phyloP scores from a whole-genome alignment of 352 stramenopile species.

The Halophytophthora batemanensis region DNA sequence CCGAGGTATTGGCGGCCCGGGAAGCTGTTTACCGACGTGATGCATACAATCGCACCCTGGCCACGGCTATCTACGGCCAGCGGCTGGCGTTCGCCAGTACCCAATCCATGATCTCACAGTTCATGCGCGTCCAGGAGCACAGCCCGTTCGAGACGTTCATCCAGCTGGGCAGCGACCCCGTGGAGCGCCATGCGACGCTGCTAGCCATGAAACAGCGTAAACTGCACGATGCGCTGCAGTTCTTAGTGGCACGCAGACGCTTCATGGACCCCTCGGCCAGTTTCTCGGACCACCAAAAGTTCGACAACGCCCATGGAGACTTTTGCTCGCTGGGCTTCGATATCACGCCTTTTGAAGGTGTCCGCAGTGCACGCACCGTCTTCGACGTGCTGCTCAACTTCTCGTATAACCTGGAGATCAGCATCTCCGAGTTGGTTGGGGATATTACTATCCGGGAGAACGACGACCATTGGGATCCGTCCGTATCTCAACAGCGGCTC shows the following conservation, averaged over 20 bases:
- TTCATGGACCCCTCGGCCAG: constrained; percentile 31
- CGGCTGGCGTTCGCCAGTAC: constrained; percentile 35
- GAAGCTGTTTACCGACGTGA: constrained; percentile 17
- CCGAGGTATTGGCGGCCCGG: constrained; percentile 20
- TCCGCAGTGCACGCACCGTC: constrained; percentile 26
- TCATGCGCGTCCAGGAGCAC: constrained; percentile 35
- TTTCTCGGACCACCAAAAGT: constrained; percentile 43
- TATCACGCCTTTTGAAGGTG: constrained; percentile 40
- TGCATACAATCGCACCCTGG: constrained; percentile 26
- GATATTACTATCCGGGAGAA: constrained; percentile 52
- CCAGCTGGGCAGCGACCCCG: constrained; percentile 26
- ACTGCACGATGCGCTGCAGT: constrained; percentile 30
- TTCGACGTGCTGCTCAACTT: constrained; percentile 50
- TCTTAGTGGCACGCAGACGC: constrained; percentile 27
- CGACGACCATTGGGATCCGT: constrained; percentile 39
- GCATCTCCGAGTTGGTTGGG: constrained; percentile 38
- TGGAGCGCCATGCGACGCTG: constrained; percentile 29
- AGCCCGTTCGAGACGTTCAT: constrained; percentile 42
- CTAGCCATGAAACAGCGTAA: constrained; percentile 36
- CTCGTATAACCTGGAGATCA: constrained; percentile 51
- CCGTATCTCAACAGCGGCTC: constrained; percentile 34
- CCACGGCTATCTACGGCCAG: constrained; percentile 30
- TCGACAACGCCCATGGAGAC: constrained; percentile 35
- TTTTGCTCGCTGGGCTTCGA: constrained; percentile 48
- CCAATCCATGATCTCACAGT: constrained; percentile 39